Base-by-base conservation (phyloP, 257 asterid genomes). In the Forsythia viridissima region DNA sequence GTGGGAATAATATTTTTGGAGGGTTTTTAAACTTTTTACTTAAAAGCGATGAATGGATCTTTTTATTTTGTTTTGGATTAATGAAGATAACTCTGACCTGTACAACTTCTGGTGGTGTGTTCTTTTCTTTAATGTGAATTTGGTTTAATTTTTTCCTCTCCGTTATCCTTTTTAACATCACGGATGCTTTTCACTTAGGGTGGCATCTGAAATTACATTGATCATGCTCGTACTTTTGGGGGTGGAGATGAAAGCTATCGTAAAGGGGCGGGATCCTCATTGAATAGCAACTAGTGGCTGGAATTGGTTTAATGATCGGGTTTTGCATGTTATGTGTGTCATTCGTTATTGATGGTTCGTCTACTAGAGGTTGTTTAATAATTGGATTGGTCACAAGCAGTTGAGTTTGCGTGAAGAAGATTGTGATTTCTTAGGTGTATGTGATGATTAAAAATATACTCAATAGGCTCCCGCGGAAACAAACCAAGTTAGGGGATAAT, bases 361-460 rank as follows among this genome's bases (percentile, higher is more conserved):
- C 8, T 41, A 41, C 44, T 8, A 8, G 21, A 8, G 13, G 39
- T 12, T 30, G 44, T 9, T 0, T 39, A 38, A 24, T 73, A 63
- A 42, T 12, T 82, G 80, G 66, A 66, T 74, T 74, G 71, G 38
- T 6, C 30, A n/a, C 8, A 16, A 77, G 41, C 55, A 12, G 48
- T 72, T 74, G 37, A 59, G 77, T 37, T 43, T 20, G 57, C 52
- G 34, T 70, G 48, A 61, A 75, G 52, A 78, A 39, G 63, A 66
- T 67, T 79, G 81, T 73, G 77, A 68, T 42, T 71, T 61, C 36
- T 30, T 74, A 21, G 66, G 68, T 70, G 80, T 15, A 20, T 80
- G 83, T 78, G 61, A 85, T 85, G 89, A 77, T 85, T 65, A 85
- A 85, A 76, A 85, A 82, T 67, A 85, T 85, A 80, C 82, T 85